phyloP scores from a whole-genome alignment of 106 monocot genomes.

The Xerophyta viscosa region DNA sequence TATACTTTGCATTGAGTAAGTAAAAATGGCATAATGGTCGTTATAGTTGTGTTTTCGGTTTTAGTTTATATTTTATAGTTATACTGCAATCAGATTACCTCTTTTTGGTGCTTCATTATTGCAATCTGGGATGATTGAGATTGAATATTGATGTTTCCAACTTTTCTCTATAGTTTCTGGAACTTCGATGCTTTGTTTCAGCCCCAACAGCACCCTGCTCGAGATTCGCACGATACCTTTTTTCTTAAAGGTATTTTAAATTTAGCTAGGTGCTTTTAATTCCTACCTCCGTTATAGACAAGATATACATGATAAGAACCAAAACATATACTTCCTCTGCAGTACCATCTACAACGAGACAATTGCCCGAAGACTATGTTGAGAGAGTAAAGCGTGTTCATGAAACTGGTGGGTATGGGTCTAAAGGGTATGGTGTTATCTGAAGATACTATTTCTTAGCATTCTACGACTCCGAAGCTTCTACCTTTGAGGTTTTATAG shows the following conservation, averaged over 20 bases:
- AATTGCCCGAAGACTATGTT: conserved; percentile 84
- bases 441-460: neutral
- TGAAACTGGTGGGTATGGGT: conserved; percentile 87
- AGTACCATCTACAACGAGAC: conserved; percentile 75
- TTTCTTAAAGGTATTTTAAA: conserved; percentile 66
- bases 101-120: no score
- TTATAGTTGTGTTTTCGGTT: no score
- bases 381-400: conserved; percentile 72
- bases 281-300: no score
- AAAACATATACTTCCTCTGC: no score
- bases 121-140: neutral
- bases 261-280: no score
- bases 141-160: no score
- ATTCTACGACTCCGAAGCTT: no score
- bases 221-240: conserved; percentile 98
- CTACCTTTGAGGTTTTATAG: neutral
- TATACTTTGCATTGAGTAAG: no score
- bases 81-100: no score
- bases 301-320: no score
- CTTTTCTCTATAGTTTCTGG: conserved; percentile 69
- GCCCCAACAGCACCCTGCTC: conserved; percentile 97
- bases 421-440: conserved; percentile 55
- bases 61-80: no score
- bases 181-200: conserved; percentile 99
- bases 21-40: no score